Evolutionary conservation across 768 basidiomycete species (phyloP).

Genomic region (Collybia mongolica): DNA sequence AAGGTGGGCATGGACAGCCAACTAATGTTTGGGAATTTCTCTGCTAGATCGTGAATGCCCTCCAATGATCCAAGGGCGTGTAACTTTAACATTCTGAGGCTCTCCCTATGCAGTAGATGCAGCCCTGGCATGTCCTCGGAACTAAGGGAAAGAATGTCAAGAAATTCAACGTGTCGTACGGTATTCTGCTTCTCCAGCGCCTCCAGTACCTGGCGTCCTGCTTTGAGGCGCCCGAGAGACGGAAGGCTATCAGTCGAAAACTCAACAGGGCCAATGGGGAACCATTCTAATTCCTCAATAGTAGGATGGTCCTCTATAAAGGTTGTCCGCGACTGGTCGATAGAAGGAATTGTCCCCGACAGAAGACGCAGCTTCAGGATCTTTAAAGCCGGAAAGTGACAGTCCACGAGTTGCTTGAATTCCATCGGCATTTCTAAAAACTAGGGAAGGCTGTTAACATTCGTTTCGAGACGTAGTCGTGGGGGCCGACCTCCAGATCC

Average conservation of each 20-base stretch:
- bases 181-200: constrained; percentile 27
- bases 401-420: constrained; percentile 32
- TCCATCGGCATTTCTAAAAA: constrained; percentile 48
- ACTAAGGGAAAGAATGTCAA: constrained; percentile 30
- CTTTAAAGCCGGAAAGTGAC: constrained; percentile 39
- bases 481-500: constrained; percentile 23
- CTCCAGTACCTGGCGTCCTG: constrained; percentile 31
- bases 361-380: constrained; percentile 38
- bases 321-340: constrained; percentile 31
- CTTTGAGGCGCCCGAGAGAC: constrained; percentile 35
- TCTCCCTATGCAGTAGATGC: constrained; percentile 24
- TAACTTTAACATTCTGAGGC: constrained; percentile 31
- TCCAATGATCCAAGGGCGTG: constrained; percentile 26
- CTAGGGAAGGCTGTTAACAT: constrained; percentile 16
- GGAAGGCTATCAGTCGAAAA: constrained; percentile 37
- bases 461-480: no score
- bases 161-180: constrained; percentile 30
- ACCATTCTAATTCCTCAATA: constrained; percentile 46
- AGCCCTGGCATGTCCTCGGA: constrained; percentile 26
- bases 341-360: constrained; percentile 32
- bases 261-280: constrained; percentile 33
- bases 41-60: constrained; percentile 29
- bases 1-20: constrained; percentile 37
- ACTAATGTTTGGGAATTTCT: constrained; percentile 35
- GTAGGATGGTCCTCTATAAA: constrained; percentile 46